Evolutionary conservation across 345 rosid species (phyloP).

Genomic region (Gossypioides kirkii): DNA sequence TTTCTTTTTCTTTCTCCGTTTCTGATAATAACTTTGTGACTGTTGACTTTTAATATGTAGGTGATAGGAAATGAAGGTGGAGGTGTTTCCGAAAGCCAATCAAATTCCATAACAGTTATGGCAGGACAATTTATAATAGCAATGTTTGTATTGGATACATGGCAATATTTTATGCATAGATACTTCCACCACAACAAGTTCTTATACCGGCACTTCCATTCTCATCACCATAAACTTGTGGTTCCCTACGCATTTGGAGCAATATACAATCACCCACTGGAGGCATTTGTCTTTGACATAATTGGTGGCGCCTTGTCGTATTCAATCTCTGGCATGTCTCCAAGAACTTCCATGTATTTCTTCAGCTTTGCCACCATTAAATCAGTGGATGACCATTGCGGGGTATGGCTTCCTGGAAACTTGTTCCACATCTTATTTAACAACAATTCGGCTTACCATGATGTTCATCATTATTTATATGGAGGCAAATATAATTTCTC

Average conservation of each 20-base stretch:
- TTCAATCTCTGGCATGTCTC: conserved; percentile 59
- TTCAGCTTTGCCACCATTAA: conserved; percentile 51
- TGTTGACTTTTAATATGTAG: not conserved
- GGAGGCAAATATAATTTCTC: conserved; percentile 58
- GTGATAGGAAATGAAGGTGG: not conserved
- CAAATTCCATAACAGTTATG: not conserved
- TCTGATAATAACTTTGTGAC: not conserved
- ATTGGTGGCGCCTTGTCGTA: not conserved
- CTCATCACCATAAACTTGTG: not conserved
- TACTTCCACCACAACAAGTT: not conserved
- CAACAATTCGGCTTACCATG: not conserved
- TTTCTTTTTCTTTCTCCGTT: not conserved
- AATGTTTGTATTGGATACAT: not conserved
- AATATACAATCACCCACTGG: conserved; percentile 59
- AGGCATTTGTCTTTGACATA: conserved; percentile 67
- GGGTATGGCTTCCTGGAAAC: conserved; percentile 43
- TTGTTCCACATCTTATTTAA: not conserved
- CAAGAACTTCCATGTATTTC: conserved; percentile 39
- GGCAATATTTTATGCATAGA: not conserved
- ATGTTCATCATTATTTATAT: not conserved
- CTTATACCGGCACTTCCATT: not conserved
- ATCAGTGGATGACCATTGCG: conserved; percentile 75
- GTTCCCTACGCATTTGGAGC: conserved; percentile 41
- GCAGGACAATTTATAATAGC: not conserved
- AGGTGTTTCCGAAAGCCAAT: not conserved